Evolutionary conservation across 2,329 filamentous ascomycete genomes (phyloP), one percentile per base, ranked within the genome.

Genomic region (Lecanoromycetidae sp.): DNA sequence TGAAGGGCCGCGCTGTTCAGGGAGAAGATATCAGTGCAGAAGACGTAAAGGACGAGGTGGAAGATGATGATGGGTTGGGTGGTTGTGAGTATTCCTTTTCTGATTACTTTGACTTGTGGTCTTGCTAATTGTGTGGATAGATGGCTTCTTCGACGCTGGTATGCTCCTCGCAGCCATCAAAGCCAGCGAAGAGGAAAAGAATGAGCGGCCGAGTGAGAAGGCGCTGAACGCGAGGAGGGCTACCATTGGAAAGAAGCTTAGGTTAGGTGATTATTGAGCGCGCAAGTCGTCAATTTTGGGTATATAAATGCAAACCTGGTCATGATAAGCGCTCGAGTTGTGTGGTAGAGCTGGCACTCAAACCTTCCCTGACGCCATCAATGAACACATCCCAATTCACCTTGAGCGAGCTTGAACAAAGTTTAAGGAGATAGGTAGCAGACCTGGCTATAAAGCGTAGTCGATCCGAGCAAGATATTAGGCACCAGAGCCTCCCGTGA

Each of bases 71-170:
- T 59, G 86, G 87, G 55, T 74, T 95, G 60, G 88, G 88, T 55
- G 88, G 90, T 65, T 95, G 88, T 94, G 77, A 81, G 85, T 80
- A 54, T 51, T 58, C 44, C n/a, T 32, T 48, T 50, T 51, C 26
- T 39, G 44, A 42, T 49, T 27, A n/a, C 38, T 23, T 33, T 40
- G 45, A 3, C n/a, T 49, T 48, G 12, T 15, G 4, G 29, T 34
- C 25, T 39, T 39, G 42, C 46, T 51, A 46, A 57, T 63, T 50
- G 32, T 54, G 8, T 40, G 42, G 52, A n/a, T 60, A 94, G 88
- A 95, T 71, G 90, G 90, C 26, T 95, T 96, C 71, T 96, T 96
- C 66, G 90, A 96, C 62, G 87, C 90, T 0, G 90, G 90, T 12
- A 94, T 95, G 87, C 76, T 95, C 4, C 72, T 91, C 20, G 85